These are phyloP conservation scores for Calocybe cyanea DNA, from an alignment of 768 basidiomycete genomes.

Conservation along the genomic window DNA sequence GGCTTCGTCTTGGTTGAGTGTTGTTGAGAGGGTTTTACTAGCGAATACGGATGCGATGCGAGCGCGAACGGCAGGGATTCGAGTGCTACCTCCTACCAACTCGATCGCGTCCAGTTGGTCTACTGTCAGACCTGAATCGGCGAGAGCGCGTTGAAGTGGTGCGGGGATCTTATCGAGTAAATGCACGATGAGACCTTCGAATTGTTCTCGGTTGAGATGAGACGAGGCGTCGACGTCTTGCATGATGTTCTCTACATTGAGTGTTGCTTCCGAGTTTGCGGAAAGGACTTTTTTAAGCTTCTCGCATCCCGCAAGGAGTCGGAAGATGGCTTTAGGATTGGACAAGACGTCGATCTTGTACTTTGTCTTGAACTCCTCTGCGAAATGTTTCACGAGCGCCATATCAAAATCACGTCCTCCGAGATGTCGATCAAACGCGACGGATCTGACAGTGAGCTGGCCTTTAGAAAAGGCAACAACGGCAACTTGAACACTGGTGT, in stretches of 20 bases:
- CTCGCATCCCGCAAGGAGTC: conserved; percentile 85
- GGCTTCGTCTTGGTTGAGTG: conserved; percentile 98
- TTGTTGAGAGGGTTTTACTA: conserved; percentile 82
- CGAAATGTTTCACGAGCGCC: conserved; percentile 85
- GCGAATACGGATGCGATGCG: conserved; percentile 82
- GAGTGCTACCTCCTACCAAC: conserved; percentile 90
- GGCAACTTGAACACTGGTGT: conserved; percentile 83
- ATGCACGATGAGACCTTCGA: conserved; percentile 73
- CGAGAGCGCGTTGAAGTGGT: conserved; percentile 77
- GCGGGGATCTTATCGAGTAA: conserved; percentile 73
- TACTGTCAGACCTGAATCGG: conserved; percentile 72
- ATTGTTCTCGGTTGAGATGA: conserved; percentile 75
- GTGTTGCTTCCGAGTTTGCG: conserved; percentile 83
- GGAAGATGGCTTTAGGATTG: conserved; percentile 91
- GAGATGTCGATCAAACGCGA: conserved; percentile 90
- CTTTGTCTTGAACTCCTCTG: conserved; percentile 89
- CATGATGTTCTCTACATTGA: conserved; percentile 96
- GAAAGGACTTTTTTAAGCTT: conserved; percentile 95
- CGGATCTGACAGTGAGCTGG: conserved; percentile 79
- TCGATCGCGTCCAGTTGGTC: conserved; percentile 91
- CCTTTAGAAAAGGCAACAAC: conserved; percentile 95
- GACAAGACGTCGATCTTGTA: conserved; percentile 96
- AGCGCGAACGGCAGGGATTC: conserved; percentile 87
- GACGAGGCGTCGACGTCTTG: conserved; percentile 92
- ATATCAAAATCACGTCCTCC: conserved; percentile 97